A percentile compares a stretch with the other conserved stretches of the same genome.
Evolutionary conservation across 2,329 filamentous ascomycete genomes (phyloP).

Genomic region (Calonectria leucothoes): DNA sequence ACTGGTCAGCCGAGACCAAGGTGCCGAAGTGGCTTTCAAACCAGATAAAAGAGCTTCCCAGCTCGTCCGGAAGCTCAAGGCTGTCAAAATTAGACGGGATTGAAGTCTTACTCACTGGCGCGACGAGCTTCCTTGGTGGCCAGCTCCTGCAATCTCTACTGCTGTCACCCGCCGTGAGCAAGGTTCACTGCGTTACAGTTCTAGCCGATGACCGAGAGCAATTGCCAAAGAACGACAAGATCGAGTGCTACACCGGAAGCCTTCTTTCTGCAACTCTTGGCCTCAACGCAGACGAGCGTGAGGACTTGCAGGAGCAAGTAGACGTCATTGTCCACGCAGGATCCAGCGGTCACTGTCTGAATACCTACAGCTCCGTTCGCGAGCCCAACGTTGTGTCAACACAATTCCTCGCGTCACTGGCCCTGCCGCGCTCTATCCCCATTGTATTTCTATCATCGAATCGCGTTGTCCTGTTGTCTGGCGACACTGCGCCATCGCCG

Average conservation of each 20-base stretch:
- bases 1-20: slow-evolving; percentile 54
- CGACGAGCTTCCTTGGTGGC: slow-evolving; percentile 29
- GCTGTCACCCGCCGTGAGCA: slow-evolving; percentile 6
- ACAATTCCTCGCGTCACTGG: slow-evolving; percentile 16
- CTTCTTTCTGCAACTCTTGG: slow-evolving; percentile 18
- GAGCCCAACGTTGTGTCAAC: slow-evolving; percentile 21
- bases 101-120: slow-evolving; percentile 26
- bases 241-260: slow-evolving; percentile 15
- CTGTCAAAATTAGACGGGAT: background rate
- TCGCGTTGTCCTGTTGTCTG: slow-evolving; percentile 19
- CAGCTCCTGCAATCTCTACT: slow-evolving; percentile 25
- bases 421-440: slow-evolving; percentile 21
- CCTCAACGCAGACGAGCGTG: slow-evolving; percentile 10
- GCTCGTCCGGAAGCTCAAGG: background rate
- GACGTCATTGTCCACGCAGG: slow-evolving; percentile 28
- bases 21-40: background rate
- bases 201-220: slow-evolving; percentile 15
- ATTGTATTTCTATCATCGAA: slow-evolving; percentile 23
- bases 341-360: slow-evolving; percentile 27
- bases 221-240: background rate
- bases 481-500: slow-evolving; percentile 13
- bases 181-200: slow-evolving; percentile 28
- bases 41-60: background rate
- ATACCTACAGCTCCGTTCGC: slow-evolving; percentile 22
- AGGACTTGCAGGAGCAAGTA: background rate